Evolutionary conservation across 768 basidiomycete species (phyloP), one percentile per base, ranked within the genome.

Genomic region (Tylopilus vinaceipallidus): DNA sequence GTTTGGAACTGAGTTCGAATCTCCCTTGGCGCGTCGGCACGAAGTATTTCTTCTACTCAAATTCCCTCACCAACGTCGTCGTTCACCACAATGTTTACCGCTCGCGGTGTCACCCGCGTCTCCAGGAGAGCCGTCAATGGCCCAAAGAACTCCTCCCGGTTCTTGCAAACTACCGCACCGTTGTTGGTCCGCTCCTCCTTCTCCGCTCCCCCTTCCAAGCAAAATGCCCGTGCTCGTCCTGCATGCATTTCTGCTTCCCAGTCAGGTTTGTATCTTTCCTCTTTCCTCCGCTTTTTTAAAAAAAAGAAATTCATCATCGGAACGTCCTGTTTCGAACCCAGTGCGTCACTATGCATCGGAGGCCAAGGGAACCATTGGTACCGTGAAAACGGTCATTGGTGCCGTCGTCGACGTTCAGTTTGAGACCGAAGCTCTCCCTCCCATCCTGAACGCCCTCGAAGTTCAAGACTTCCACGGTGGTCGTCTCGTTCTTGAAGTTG

Each of bases 391-490:
- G 62, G 95, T 99, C 80, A 99, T 99, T 74, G 97, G 97, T 88
- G 95, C 97, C 75, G 97, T 99, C 75, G 97, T 99, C 67, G 97
- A 99, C 71, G 97, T 99, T 61, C 93, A 98, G 74, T 98, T 98
- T 67, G 95, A 95, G 61, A 83, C 85, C 42, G 95, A 95, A 60
- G 2, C 38, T 26, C 88, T 98, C 35, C 97, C 97, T 43, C 91
- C 95, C 58, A 98, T 99, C 73, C 84, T 99, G 65, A 98, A 98
- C 71, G 97, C 97, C 62, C 89, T 99, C 61, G 97, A 99, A 77
- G 95, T 99, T 49, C 88, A 93, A 71, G 84, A 86, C 69, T 93
- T 94, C 80, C 78, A 79, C 55, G 94, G 94, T 68, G 92, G 92
- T 71, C 91, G 94, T 71, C 90, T 99, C 70, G 97, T 99, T 63